Conservation (phyloP, 768 basidiomycete genomes). For the Termitomyces sp. region DNA sequence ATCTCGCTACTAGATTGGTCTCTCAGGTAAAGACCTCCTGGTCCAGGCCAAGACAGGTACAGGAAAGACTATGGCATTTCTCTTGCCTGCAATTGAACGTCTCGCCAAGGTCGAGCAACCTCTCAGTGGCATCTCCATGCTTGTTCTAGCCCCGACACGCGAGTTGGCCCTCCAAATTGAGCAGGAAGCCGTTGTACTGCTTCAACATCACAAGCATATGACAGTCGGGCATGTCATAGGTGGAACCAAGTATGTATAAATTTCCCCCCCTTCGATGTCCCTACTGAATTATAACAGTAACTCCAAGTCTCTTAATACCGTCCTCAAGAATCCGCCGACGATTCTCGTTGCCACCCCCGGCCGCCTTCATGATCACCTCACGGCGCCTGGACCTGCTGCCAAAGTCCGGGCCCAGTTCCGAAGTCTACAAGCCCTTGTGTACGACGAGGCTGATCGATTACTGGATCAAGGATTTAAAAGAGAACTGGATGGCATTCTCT, state of each 20-base stretch:
- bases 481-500: slow-evolving; percentile 60
- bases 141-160: slow-evolving; percentile 68
- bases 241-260: slow-evolving; percentile 38
- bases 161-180: slow-evolving; percentile 70
- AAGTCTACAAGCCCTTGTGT: slow-evolving; percentile 40
- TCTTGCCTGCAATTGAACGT: slow-evolving; percentile 68
- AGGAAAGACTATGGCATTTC: slow-evolving; percentile 49
- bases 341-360: slow-evolving; percentile 74
- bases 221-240: slow-evolving; percentile 48
- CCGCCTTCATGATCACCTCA: slow-evolving; percentile 65
- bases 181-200: slow-evolving; percentile 50
- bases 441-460: slow-evolving; percentile 73
- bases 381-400: slow-evolving; percentile 17
- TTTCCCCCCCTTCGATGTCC: background rate
- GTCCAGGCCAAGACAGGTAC: slow-evolving; percentile 59
- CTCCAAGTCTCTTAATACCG: slow-evolving; percentile 9
- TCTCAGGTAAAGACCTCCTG: slow-evolving; percentile 38
- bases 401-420: slow-evolving; percentile 22
- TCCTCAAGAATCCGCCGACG: slow-evolving; percentile 29
- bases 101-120: slow-evolving; percentile 35
- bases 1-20: slow-evolving; percentile 23
- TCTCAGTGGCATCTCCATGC: slow-evolving; percentile 41
- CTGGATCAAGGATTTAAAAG: slow-evolving; percentile 70
- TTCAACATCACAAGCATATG: slow-evolving; percentile 30
- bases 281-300: background rate